Evolutionary conservation across 371 early-diverging fungal species (phyloP), one percentile per base, ranked within the genome.

Genomic region (Apophysomyces ossiformis): DNA sequence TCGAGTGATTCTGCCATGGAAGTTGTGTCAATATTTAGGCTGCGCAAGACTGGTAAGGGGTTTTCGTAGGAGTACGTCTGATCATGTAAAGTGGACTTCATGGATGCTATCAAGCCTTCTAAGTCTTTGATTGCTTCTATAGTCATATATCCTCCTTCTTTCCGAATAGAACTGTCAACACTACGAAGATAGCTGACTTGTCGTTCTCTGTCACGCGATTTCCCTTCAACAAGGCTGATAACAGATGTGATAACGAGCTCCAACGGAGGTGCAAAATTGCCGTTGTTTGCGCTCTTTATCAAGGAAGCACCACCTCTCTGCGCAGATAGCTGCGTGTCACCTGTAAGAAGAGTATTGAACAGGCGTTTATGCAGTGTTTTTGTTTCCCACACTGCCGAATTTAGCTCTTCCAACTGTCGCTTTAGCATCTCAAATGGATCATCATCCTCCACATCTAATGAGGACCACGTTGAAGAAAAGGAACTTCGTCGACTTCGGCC

Each of bases 331-430:
- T 16, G 65, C 15, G 57, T 61, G 21, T 61, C 56, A 58, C 65
- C 57, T n/a, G 65, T 38, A 12, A 61, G 46, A 41, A 69, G 65
- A 15, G 69, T 64, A 54, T 65, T 69, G 65, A 60, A 58, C 41
- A 69, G 18, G 11, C 65, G 58, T 15, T 61, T 50, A 56, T 69
- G 69, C 37, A 69, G 39, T 8, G 65, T 50, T 32, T 69, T 69
- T 12, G 69, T 69, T 38, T 69, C 69, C 61, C 69, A 69, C 32
- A 65, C 69, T 12, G 65, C 61, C 21, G 65, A 50, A 39, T 65
- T 69, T 21, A 61, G 61, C 15, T 65, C 69, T 26, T 69, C 61
- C 7, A 69, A 39, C 32, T 65, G 69, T 11, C 65, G 60, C 26
- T 65, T 69, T 16, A 69, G 58, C 4, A 18, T 41, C 16, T 61